Base-by-base conservation (phyloP, 2,329 filamentous ascomycete species). In the Fusarium succisae region DNA sequence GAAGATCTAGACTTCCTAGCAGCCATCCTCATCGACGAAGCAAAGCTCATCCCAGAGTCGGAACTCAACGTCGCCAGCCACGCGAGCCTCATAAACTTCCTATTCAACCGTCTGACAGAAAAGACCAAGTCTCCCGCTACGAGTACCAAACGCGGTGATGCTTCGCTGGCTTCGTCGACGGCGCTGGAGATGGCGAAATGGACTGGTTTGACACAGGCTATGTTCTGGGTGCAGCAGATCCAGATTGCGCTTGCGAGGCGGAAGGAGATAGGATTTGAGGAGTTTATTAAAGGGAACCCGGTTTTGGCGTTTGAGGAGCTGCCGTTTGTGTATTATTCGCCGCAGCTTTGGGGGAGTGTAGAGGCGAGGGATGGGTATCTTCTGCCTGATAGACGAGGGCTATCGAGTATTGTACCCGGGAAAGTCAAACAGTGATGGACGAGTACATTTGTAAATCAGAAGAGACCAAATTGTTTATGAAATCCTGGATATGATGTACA, bases 191-290 rank as follows among this genome's bases (percentile, higher is more conserved):
- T 80, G 6, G 59, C 73, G 5, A 14, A 44, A 1, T 43, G 57
- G 11, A n/a, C 74, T 4, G 77, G 77, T 0, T 55, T 72, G 17
- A 80, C 79, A 0, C 74, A 77, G 50, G 69, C 73, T 20, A 72
- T 76, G 60, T 81, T 81, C 26, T 81, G 80, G 80, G 74, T 76
- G 1, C 78, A 76, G 59, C 73, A 79, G 38, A 68, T 78, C 1
- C 70, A 79, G 15, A 47, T 70, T 5, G 70, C 57, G 41, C 18
- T 79, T 58, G 55, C 71, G 22, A 41, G 63, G 1, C 30, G 17
- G 17, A 61, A 39, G 8, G 39, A 13, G 0, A 9, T n/a, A 2
- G 18, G 20, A 0, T 79, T 81, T 69, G 73, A 75, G 0, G 70
- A 71, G 13, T 80, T 80, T 54, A 56, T 80, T 0, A 68, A n/a